Evolutionary conservation across 2,329 filamentous ascomycete species (phyloP).

Genomic region (Gnomoniopsis sp.): DNA sequence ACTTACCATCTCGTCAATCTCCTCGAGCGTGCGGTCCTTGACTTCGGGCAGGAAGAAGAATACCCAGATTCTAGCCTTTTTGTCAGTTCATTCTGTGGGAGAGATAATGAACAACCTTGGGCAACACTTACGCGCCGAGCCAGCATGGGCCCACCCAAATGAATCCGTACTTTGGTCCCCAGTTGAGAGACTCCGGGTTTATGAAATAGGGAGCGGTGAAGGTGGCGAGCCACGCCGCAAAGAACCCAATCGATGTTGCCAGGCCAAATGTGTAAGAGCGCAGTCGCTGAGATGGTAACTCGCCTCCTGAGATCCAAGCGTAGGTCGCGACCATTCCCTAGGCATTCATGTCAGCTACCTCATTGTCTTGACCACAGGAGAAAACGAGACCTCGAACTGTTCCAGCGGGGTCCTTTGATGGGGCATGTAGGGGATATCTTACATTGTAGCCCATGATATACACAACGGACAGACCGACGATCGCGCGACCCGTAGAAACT

Average conservation of each 20-base stretch:
- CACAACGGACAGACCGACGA: slow-evolving; percentile 50
- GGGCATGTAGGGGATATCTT: not conserved
- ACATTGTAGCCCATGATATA: slow-evolving; percentile 53
- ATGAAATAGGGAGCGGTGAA: slow-evolving; percentile 61
- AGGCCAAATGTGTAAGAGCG: slow-evolving; percentile 55
- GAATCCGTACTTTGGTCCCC: slow-evolving; percentile 56
- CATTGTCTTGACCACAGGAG: too few species aligned
- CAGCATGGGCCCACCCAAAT: slow-evolving; percentile 45
- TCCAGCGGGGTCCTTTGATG: too few species aligned
- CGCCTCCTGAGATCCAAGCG: slow-evolving; percentile 55
- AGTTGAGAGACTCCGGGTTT: slow-evolving; percentile 49
- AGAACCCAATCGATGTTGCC: slow-evolving; percentile 50
- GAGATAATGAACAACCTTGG: not conserved
- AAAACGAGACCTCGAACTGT: too few species aligned
- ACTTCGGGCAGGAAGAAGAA: slow-evolving; percentile 52
- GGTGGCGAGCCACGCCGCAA: slow-evolving; percentile 54
- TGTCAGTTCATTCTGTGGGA: not conserved
- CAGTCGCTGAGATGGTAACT: slow-evolving; percentile 54
- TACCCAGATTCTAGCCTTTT: slow-evolving; percentile 29
- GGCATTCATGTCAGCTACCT: slow-evolving; percentile 1
- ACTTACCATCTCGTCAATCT: slow-evolving; percentile 52
- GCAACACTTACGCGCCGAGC: slow-evolving; percentile 25
- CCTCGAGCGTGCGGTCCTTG: slow-evolving; percentile 49
- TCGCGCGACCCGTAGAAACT: slow-evolving; percentile 37
- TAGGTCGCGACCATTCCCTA: slow-evolving; percentile 49